Evolutionary conservation across 768 basidiomycete species (phyloP).

Genomic region (Mycena olivaceomarginata): DNA sequence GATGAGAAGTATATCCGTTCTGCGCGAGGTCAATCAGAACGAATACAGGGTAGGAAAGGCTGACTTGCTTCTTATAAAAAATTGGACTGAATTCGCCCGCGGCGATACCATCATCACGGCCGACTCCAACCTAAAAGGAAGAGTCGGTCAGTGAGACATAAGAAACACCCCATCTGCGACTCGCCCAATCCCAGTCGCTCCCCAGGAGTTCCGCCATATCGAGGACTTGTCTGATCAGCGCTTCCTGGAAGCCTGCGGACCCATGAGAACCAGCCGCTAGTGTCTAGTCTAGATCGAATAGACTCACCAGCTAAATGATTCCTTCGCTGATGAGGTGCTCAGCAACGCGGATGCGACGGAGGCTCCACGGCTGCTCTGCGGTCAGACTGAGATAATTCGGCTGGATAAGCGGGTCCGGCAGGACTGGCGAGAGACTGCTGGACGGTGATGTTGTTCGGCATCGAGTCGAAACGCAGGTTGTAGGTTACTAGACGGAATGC

Average conservation of each 20-base stretch:
- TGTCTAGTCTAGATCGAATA: not conserved
- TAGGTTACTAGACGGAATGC: slow-evolving; percentile 65
- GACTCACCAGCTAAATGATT: slow-evolving; percentile 55
- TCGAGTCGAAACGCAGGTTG: slow-evolving; percentile 73
- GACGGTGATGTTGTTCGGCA: slow-evolving; percentile 68
- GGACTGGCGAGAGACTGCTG: slow-evolving; percentile 62
- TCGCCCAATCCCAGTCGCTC: slow-evolving; percentile 70
- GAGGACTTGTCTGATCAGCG: slow-evolving; percentile 71
- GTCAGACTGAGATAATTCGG: slow-evolving; percentile 54
- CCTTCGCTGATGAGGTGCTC: slow-evolving; percentile 64
- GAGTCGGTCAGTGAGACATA: not conserved
- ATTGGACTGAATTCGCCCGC: slow-evolving; percentile 79
- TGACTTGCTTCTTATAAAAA: slow-evolving; percentile 70
- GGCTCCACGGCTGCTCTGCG: slow-evolving; percentile 73
- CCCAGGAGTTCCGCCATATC: slow-evolving; percentile 76
- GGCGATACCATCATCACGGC: slow-evolving; percentile 72
- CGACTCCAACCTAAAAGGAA: slow-evolving; percentile 70
- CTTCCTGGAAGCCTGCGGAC: slow-evolving; percentile 66
- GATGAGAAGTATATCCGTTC: slow-evolving; percentile 58
- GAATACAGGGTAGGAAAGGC: slow-evolving; percentile 4
- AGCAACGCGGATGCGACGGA: slow-evolving; percentile 67
- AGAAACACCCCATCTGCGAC: slow-evolving; percentile 27
- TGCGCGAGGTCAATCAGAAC: slow-evolving; percentile 24
- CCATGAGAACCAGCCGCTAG: not conserved
- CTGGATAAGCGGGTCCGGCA: slow-evolving; percentile 63